Evolutionary conservation across 306 rosid genomes (phyloP), one percentile per base, ranked within the genome.

Genomic region (Amphicarpaea edgeworthii): DNA sequence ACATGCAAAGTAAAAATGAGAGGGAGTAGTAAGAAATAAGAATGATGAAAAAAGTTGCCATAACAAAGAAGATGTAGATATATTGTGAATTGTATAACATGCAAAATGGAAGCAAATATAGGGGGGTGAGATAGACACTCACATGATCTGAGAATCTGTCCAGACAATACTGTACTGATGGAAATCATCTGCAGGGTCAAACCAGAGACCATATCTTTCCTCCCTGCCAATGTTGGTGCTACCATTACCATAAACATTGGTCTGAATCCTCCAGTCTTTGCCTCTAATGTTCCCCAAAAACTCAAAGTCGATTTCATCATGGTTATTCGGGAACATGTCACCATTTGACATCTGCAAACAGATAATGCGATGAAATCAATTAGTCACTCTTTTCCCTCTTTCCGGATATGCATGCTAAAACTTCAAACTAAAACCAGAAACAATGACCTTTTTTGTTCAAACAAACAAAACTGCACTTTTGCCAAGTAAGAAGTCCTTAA

Each of bases 261-360:
- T 95, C 84, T 95, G 98, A 87, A 95, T 82, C 87, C 98, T 92
- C 98, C 98, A 95, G 16, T 93, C 93, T 81, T 88, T 95, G 67
- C 98, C 98, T 82, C 93, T 88, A n/a, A 95, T 85, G 53, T 95
- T 95, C 12, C 98, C 98, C 88, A 95, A 85, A 51, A 95, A 95
- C 86, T 95, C 98, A 30, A 95, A 95, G 88, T 95, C 98, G 23
- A 95, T 89, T 79, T 95, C 98, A 79, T 95, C 98, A 55, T 95
- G 98, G 82, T 90, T 82, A 75, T 88, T 90, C 83, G 83, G 81
- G 81, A 85, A 95, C 97, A 87, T 86, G 82, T 95, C 98, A 58
- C 93, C 97, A 72, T 95, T 95, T 14, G 98, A 95, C 93, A 93
- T 92, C 98, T 95, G 93, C 82, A 76, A 16, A 72, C 11, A 54